Conservation (phyloP, 2,329 filamentous ascomycete genomes). For the Cadophora malorum region DNA sequence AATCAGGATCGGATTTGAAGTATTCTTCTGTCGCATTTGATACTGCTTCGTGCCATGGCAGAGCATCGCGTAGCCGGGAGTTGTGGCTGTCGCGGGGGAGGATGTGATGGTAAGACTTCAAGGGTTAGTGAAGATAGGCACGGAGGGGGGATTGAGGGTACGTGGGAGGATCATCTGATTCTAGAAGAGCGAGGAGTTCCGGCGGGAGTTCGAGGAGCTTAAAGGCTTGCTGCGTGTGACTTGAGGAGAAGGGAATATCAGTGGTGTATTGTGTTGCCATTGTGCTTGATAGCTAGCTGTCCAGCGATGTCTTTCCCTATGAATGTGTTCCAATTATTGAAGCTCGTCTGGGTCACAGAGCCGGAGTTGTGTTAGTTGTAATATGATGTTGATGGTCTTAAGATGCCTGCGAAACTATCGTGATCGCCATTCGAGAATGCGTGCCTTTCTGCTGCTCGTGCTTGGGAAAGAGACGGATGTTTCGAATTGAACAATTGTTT, state of each 20-base stretch:
- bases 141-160: slow-evolving; percentile 41
- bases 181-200: slow-evolving; percentile 61
- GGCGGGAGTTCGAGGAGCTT: slow-evolving; percentile 68
- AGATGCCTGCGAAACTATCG: slow-evolving; percentile 1
- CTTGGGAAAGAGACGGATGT: slow-evolving; percentile 21
- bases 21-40: slow-evolving; percentile 69
- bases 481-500: slow-evolving; percentile 31
- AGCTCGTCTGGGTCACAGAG: background rate
- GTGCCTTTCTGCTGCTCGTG: background rate
- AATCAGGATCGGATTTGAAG: slow-evolving; percentile 69
- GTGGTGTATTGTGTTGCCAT: slow-evolving; percentile 44
- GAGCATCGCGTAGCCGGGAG: slow-evolving; percentile 58
- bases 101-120: slow-evolving; percentile 44
- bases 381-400: background rate
- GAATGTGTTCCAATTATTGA: no score
- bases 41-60: slow-evolving; percentile 60
- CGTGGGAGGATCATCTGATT: slow-evolving; percentile 60
- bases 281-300: slow-evolving; percentile 1
- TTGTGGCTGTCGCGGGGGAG: slow-evolving; percentile 44
- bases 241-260: slow-evolving; percentile 59
- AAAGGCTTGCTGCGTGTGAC: slow-evolving; percentile 57
- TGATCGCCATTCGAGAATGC: slow-evolving; percentile 7
- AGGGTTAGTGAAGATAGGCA: background rate
- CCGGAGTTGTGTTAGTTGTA: background rate
- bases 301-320: no score